Evolutionary conservation across 495 filamentous ascomycete species (phyloP), one percentile per base, ranked within the genome.

Genomic region (Talaromyces proteolyticus): DNA sequence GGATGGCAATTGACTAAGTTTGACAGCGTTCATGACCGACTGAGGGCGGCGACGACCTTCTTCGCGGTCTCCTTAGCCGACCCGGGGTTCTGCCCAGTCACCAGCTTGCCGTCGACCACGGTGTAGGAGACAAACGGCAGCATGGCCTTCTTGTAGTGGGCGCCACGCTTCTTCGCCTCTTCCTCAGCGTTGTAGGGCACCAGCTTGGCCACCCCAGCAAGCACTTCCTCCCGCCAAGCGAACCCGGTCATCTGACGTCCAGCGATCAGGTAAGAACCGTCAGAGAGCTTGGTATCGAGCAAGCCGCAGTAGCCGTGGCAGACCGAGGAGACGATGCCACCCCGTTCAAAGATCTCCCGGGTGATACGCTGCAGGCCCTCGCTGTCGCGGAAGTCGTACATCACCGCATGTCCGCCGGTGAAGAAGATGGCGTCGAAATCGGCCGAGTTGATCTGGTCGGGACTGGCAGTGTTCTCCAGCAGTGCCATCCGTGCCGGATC

Each of bases 41-140:
- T 43, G 37, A 50, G 49, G 29, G 29, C 49, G 12, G 49, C 41
- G 49, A 52, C 49, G 25, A 52, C 49, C 49, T 45, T 52, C 40
- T 17, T 44, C 40, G 49, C 49, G 16, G 49, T 52, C 20, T 52
- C 49, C 41, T 38, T 52, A 20, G 49, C 49, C 14, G 49, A 52
- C 6, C 39, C 72, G 2, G 82, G 82, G 49, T 85, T 86, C 65
- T 86, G 80, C 0, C 82, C 82, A 6, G 82, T 85, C 26, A 86
- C 76, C 37, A 86, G 40, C 6, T 62, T 61, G 29, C 50, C 53
- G 42, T 72, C 72, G 26, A 77, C 70, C 12, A 74, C 67, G 14
- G 83, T 75, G 49, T 79, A 68, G 47, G 57, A 60, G 1, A 48
- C 69, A 69, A 66, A 84, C 11, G 61, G 58, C 51, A 70, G 57